These are phyloP conservation scores for Barnettozyma salicaria DNA, from an alignment of 805 yeast genomes.

Conservation along the genomic window DNA sequence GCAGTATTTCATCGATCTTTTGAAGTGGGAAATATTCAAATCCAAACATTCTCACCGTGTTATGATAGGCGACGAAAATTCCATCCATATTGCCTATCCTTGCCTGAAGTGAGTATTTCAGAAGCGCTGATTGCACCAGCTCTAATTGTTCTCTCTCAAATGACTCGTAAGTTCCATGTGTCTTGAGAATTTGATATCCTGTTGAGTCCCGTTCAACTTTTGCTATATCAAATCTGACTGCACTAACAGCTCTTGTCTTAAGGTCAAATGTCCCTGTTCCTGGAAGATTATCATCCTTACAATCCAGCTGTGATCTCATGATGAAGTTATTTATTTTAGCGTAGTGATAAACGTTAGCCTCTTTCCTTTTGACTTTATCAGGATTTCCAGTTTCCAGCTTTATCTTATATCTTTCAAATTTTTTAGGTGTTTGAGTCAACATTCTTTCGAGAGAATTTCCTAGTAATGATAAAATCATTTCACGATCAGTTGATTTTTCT, in stretches of 20 bases:
- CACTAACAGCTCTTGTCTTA: constrained; percentile 86
- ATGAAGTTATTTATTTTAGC: constrained; percentile 62
- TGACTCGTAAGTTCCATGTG: constrained; percentile 67
- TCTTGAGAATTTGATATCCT: constrained; percentile 58
- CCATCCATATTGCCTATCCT: constrained; percentile 97
- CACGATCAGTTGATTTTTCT: constrained; percentile 62
- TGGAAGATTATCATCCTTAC: constrained; percentile 68
- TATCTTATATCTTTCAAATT: constrained; percentile 36
- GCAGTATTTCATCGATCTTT: constrained; percentile 62
- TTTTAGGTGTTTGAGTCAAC: constrained; percentile 53
- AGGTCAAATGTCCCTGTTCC: constrained; percentile 90
- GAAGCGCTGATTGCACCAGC: constrained; percentile 63
- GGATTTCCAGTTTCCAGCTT: constrained; percentile 10
- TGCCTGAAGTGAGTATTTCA: constrained; percentile 87
- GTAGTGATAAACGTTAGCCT: constrained; percentile 58
- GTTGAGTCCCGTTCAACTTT: constrained; percentile 40
- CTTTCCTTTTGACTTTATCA: constrained; percentile 17
- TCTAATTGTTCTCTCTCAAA: constrained; percentile 77
- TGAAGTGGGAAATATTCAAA: constrained; percentile 79
- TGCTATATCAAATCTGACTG: constrained; percentile 70
- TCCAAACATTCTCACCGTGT: constrained; percentile 74
- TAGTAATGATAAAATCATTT: constrained; percentile 60
- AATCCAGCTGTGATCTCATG: constrained; percentile 88
- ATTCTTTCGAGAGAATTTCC: constrained; percentile 79
- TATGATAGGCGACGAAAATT: constrained; percentile 86